phyloP scores from a whole-genome alignment of 2,329 filamentous ascomycete genomes.

The Colletotrichum tropicicola region DNA sequence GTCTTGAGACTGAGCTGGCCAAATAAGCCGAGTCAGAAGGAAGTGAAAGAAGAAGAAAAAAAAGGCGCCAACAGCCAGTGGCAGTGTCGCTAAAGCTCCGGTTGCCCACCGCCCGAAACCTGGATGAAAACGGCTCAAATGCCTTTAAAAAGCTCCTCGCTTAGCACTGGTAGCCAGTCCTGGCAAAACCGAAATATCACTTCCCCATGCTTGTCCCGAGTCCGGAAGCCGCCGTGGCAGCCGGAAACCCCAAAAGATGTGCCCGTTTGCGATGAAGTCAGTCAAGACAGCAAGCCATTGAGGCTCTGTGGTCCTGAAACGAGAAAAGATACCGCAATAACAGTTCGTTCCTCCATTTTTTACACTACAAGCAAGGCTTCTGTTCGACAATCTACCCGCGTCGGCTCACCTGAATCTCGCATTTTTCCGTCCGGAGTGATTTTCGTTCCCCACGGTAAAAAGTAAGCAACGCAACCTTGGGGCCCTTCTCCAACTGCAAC shows the following conservation, averaged over 20 bases:
- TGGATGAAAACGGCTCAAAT: conserved; percentile 6
- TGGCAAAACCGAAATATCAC: conserved; percentile 11
- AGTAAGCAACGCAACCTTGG: background rate
- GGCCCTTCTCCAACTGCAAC: background rate
- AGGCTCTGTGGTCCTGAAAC: conserved; percentile 11
- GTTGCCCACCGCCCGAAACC: background rate
- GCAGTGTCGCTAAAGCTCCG: too few relatives aligned
- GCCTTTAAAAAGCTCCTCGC: background rate
- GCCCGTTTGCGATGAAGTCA: conserved; percentile 2
- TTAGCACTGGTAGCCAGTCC: background rate
- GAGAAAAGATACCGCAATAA: background rate
- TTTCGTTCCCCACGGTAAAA: conserved; percentile 22
- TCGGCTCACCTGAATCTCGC: conserved; percentile 30
- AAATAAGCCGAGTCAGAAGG: background rate
- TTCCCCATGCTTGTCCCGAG: conserved; percentile 2
- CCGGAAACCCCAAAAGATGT: background rate
- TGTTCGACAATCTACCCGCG: conserved; percentile 29
- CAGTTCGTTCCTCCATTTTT: background rate
- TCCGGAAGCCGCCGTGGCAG: background rate
- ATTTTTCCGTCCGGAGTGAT: conserved; percentile 11
- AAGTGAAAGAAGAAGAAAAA: background rate
- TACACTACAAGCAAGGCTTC: background rate
- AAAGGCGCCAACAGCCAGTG: background rate
- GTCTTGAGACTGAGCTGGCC: background rate
- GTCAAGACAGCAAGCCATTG: background rate